Conservation (phyloP, 1,284 basidiomycete genomes). For the Microbotryum intermedium region DNA sequence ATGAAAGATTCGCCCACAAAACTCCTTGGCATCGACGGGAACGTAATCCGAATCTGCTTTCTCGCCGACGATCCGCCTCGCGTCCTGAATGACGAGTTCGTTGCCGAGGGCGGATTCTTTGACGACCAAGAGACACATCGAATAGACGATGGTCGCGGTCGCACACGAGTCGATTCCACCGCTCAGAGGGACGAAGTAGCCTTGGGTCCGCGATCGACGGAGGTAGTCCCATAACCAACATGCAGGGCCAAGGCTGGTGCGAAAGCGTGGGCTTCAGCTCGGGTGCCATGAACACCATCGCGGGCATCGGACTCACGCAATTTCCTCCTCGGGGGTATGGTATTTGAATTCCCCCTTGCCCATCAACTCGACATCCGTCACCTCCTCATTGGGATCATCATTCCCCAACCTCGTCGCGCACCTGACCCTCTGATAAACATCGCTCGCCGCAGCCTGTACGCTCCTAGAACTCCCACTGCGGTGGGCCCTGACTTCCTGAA, state of each 20-base stretch:
- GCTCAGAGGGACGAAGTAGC: slow-evolving; percentile 91
- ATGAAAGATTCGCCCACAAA: slow-evolving; percentile 80
- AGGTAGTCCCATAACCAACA: slow-evolving; percentile 99
- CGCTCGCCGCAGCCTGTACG: slow-evolving; percentile 69
- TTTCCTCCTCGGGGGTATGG: slow-evolving; percentile 90
- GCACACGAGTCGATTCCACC: slow-evolving; percentile 98
- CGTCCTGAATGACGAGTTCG: slow-evolving; percentile 79
- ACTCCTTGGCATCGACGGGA: slow-evolving; percentile 77
- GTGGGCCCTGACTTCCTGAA: slow-evolving; percentile 86
- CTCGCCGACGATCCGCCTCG: slow-evolving; percentile 78
- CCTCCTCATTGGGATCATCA: slow-evolving; percentile 55
- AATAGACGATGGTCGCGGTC: slow-evolving; percentile 87
- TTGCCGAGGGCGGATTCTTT: slow-evolving; percentile 57
- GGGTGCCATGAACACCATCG: too few relatives aligned
- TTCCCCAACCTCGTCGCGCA: slow-evolving; percentile 66
- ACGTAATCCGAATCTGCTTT: slow-evolving; percentile 68
- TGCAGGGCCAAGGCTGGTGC: slow-evolving; percentile 74
- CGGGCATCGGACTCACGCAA: slow-evolving; percentile 60
- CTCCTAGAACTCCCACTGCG: slow-evolving; percentile 66
- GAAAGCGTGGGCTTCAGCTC: background rate
- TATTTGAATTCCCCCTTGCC: slow-evolving; percentile 55
- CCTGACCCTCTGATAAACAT: slow-evolving; percentile 66
- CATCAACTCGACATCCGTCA: slow-evolving; percentile 44
- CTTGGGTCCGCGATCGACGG: slow-evolving; percentile 81
- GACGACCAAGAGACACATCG: slow-evolving; percentile 86